Percentiles rank a stretch among this genome's conserved stretches.
Evolutionary conservation across 495 filamentous ascomycete genomes (phyloP).

Genomic region (Penicillium arizonense): DNA sequence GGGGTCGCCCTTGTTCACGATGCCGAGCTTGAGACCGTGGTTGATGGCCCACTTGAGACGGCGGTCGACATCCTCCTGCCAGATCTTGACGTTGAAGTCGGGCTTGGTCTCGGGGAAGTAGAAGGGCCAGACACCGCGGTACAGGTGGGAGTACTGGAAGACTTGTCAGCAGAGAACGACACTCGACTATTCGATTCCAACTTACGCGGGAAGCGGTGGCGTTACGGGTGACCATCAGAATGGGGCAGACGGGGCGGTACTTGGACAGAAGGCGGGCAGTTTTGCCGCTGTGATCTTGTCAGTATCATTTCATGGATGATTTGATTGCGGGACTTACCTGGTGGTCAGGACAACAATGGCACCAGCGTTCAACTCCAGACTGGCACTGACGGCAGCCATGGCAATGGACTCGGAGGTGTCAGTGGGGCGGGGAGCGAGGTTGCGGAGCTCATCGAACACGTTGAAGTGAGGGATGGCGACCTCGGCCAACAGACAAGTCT

Average conservation of each 20-base stretch:
- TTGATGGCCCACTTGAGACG: constrained; percentile 93
- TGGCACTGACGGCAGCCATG: constrained; percentile 93
- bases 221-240: constrained; percentile 96
- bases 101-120: constrained; percentile 89
- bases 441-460: constrained; percentile 92
- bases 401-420: constrained; percentile 86
- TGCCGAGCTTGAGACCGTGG: constrained; percentile 78
- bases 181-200: constrained; percentile 5
- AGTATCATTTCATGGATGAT: constrained; percentile 14
- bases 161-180: constrained; percentile 13
- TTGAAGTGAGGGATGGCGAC: constrained; percentile 94
- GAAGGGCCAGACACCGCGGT: constrained; percentile 98
- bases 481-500: constrained; percentile 94
- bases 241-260: constrained; percentile 97
- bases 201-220: constrained; percentile 69
- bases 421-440: constrained; percentile 75
- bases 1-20: constrained; percentile 77
- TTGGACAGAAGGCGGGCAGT: constrained; percentile 95
- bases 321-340: constrained; percentile 47
- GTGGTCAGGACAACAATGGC: constrained; percentile 94
- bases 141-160: constrained; percentile 78
- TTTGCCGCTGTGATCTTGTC: constrained; percentile 59
- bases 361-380: constrained; percentile 91
- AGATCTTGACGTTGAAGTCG: constrained; percentile 82
- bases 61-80: constrained; percentile 98